Conservation (phyloP, 768 basidiomycete species). For the Rhodotorula kratochvilovae region DNA sequence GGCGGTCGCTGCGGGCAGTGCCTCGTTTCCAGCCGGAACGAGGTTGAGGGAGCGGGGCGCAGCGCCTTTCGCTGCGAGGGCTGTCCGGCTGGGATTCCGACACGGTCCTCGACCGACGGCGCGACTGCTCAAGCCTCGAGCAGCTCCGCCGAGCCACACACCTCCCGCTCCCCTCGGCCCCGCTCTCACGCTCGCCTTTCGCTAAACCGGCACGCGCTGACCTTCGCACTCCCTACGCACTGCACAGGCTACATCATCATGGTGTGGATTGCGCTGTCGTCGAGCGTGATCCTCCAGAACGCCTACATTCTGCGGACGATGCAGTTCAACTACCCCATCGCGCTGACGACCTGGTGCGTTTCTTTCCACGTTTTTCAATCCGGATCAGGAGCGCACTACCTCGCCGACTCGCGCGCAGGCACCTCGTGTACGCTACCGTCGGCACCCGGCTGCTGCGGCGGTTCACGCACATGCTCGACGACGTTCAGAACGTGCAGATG, state of each 20-base stretch:
- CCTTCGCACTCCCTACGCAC: no score
- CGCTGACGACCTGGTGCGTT: slow-evolving; percentile 82
- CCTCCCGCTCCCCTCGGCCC: background rate
- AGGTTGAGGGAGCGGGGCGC: no score
- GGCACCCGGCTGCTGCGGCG: slow-evolving; percentile 81
- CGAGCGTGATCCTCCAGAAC: slow-evolving; percentile 84
- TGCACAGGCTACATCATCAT: slow-evolving; percentile 61
- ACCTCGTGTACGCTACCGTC: slow-evolving; percentile 52
- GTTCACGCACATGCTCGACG: slow-evolving; percentile 75
- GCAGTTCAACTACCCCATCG: slow-evolving; percentile 79
- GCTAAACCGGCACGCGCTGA: no score
- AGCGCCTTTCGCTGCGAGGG: no score
- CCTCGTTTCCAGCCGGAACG: no score
- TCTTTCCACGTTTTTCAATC: slow-evolving; percentile 24
- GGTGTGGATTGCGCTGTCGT: slow-evolving; percentile 85
- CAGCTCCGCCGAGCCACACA: no score
- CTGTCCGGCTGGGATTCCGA: no score
- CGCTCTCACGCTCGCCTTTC: background rate
- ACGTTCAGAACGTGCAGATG: slow-evolving; percentile 66
- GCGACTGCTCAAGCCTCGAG: no score
- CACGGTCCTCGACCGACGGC: no score
- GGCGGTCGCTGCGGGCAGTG: no score
- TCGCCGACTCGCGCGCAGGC: no score
- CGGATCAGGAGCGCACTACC: no score
- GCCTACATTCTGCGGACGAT: slow-evolving; percentile 59